These are phyloP conservation scores for Dothidotthia symphoricarpi DNA, from an alignment of 2,329 filamentous ascomycete species.

Conservation along the genomic window DNA sequence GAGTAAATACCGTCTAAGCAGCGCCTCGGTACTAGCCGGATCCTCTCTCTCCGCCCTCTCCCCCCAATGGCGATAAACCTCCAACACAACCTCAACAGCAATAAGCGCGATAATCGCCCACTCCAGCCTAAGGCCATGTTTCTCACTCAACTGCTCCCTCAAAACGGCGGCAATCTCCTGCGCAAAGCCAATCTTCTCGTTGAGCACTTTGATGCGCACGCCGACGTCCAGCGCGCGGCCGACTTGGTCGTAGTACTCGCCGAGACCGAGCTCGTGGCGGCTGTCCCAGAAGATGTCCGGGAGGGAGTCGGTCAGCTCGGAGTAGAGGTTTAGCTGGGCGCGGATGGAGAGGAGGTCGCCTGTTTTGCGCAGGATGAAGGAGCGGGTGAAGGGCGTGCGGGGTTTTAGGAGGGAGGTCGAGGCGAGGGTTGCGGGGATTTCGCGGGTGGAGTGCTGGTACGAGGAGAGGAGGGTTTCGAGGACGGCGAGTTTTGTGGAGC, in stretches of 20 bases:
- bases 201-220: conserved; percentile 84
- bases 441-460: conserved; percentile 83
- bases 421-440: conserved; percentile 76
- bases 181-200: conserved; percentile 97
- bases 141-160: conserved; percentile 84
- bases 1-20: conserved; percentile 42
- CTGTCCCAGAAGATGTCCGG: conserved; percentile 98
- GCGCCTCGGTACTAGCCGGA: conserved; percentile 41
- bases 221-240: conserved; percentile 87
- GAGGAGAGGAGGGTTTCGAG: conserved; percentile 77
- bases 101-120: conserved; percentile 97
- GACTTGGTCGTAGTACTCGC: conserved; percentile 93
- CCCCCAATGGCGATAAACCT: conserved; percentile 70
- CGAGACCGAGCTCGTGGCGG: conserved; percentile 80
- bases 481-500: conserved; percentile 90
- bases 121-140: conserved; percentile 82
- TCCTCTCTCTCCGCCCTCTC: conserved; percentile 54
- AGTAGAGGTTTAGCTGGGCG: conserved; percentile 93
- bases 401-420: conserved; percentile 51
- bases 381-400: conserved; percentile 56
- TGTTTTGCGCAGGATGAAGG: conserved; percentile 88
- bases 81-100: conserved; percentile 86
- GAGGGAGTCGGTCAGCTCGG: conserved; percentile 89
- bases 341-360: conserved; percentile 86
- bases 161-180: conserved; percentile 90